Conservation (phyloP, 2,329 filamentous ascomycete species). For the Pyrenochaeta sp. region DNA sequence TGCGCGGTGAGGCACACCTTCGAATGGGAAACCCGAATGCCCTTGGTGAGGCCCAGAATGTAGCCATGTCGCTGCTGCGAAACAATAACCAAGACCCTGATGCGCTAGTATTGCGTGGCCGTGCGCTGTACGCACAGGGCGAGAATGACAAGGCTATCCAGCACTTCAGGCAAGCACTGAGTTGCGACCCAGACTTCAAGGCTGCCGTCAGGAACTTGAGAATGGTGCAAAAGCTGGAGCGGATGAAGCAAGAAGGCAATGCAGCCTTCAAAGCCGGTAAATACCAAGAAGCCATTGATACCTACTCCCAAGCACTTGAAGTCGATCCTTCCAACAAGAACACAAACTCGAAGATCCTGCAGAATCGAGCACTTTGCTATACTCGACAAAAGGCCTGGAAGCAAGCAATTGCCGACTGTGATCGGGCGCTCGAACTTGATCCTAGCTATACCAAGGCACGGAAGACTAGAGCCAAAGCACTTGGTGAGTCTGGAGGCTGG, state of each 20-base stretch:
- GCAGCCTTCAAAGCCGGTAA: slow-evolving; percentile 83
- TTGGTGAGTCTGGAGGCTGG: slow-evolving; percentile 87
- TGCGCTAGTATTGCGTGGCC: slow-evolving; percentile 86
- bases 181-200: slow-evolving; percentile 89
- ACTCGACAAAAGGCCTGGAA: slow-evolving; percentile 85
- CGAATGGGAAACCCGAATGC: slow-evolving; percentile 92
- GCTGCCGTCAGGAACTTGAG: slow-evolving; percentile 88
- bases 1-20: slow-evolving; percentile 89
- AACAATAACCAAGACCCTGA: slow-evolving; percentile 92
- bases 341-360: slow-evolving; percentile 92
- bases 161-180: slow-evolving; percentile 88
- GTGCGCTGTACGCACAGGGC: slow-evolving; percentile 86
- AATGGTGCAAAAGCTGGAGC: slow-evolving; percentile 88
- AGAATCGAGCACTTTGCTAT: slow-evolving; percentile 88
- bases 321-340: slow-evolving; percentile 89
- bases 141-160: slow-evolving; percentile 95
- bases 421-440: slow-evolving; percentile 82
- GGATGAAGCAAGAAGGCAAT: slow-evolving; percentile 95
- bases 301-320: slow-evolving; percentile 82
- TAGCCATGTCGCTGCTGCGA: slow-evolving; percentile 86
- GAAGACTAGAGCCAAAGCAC: slow-evolving; percentile 90
- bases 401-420: slow-evolving; percentile 83
- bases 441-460: slow-evolving; percentile 86
- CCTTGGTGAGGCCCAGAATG: slow-evolving; percentile 88
- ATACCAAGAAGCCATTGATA: slow-evolving; percentile 80